Percentiles rank a stretch among this genome's conserved stretches.
Conservation (phyloP, 164 flowering plant genomes). For the Nymphaea thermarum region DNA sequence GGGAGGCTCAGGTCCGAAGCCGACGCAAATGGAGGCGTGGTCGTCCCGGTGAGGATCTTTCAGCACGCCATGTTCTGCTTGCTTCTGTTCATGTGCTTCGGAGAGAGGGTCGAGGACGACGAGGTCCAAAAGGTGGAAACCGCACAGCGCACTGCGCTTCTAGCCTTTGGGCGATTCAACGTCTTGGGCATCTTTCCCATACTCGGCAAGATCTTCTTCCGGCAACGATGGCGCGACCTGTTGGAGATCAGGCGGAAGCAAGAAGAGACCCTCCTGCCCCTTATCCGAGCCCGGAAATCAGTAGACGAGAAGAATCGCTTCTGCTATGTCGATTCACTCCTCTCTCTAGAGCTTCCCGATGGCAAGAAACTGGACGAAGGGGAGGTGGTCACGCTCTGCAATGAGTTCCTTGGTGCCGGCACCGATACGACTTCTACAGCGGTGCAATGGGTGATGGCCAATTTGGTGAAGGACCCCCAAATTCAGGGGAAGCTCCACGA, state of each 20-base stretch:
- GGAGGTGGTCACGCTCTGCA: conserved; percentile 14
- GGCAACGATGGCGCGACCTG: conserved; percentile 13
- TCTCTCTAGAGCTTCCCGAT: conserved; percentile 17
- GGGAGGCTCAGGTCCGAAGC: no score
- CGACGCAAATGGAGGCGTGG: no score
- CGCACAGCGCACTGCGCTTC: conserved; percentile 4
- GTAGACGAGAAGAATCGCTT: background rate
- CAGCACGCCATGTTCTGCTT: conserved; percentile 13
- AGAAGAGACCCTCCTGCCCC: conserved; percentile 17
- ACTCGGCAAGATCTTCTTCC: conserved; percentile 18
- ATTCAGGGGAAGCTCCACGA: conserved; percentile 20
- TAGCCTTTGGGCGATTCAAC: background rate
- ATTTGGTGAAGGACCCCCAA: conserved; percentile 25
- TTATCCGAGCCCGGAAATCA: conserved; percentile 8
- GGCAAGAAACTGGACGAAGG: conserved; percentile 14
- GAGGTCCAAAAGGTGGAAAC: conserved; percentile 12
- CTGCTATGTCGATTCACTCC: conserved; percentile 9
- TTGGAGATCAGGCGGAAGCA: conserved; percentile 7
- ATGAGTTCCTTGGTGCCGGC: conserved; percentile 20
- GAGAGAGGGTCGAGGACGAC: conserved; percentile 18
- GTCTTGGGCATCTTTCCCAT: conserved; percentile 17
- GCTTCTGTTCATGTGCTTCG: conserved; percentile 26
- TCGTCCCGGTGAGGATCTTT: conserved; percentile 8
- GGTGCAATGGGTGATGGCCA: conserved; percentile 27
- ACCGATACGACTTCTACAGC: conserved; percentile 19